Conservation (phyloP, 371 early-diverging fungal genomes). For the Mortierella sp. region DNA sequence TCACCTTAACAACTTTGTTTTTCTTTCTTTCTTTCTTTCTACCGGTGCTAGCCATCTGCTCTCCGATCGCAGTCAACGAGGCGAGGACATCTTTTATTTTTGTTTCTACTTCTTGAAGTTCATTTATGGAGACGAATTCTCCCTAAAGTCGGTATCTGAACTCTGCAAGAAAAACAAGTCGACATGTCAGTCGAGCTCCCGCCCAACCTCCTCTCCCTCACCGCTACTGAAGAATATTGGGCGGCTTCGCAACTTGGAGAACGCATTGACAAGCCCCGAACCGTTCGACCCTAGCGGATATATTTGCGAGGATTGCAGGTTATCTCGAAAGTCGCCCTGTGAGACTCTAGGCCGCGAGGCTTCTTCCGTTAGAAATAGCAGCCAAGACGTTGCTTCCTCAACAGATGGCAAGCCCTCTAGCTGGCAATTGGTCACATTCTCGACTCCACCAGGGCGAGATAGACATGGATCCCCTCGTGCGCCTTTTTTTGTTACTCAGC, state of each 20-base stretch:
- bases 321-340: conserved; percentile 12
- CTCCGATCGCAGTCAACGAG: conserved; percentile 49
- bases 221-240: conserved; percentile 28
- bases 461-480: conserved; percentile 43
- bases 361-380: conserved; percentile 3
- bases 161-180: conserved; percentile 16
- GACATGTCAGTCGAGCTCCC: not conserved
- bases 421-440: conserved; percentile 49
- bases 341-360: conserved; percentile 31
- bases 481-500: conserved; percentile 21
- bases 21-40: not conserved
- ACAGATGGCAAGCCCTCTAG: conserved; percentile 52
- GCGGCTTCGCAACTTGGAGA: conserved; percentile 15
- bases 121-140: conserved; percentile 51
- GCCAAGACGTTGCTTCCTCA: conserved; percentile 40
- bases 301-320: conserved; percentile 35
- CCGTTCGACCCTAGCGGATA: not conserved
- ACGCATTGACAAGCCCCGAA: not conserved
- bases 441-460: conserved; percentile 42
- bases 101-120: conserved; percentile 55
- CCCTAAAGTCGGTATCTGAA: conserved; percentile 27
- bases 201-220: conserved; percentile 13
- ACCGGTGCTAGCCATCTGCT: conserved; percentile 29
- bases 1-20: too few species aligned
- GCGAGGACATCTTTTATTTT: conserved; percentile 55